Evolutionary conservation across 768 basidiomycete genomes (phyloP), one percentile per base, ranked within the genome.

Genomic region (Serpula lacrymans): DNA sequence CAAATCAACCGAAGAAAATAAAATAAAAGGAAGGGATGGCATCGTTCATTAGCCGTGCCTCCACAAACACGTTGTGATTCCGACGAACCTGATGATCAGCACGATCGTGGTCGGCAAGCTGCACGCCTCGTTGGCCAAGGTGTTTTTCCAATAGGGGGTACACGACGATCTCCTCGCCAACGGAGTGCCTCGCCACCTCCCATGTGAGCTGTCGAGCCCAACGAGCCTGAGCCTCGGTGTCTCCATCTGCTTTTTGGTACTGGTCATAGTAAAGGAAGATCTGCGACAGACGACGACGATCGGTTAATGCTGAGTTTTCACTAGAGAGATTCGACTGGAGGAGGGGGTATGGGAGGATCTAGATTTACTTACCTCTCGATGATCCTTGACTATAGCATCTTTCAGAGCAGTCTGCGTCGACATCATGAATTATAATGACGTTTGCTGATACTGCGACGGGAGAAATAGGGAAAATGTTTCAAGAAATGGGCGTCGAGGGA

Each of bases 81-180:
- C 4, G n/a, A n/a, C n/a, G n/a, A 42, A 78, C 78, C 57, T 72
- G 69, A 48, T 84, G 82, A 25, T 82, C 78, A 13, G 52, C 64
- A 10, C 78, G 67, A 52, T 83, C 81, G 22, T 74, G 60, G 44
- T 78, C 70, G 0, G 80, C 72, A 13, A 82, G 68, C 31, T 69
- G 39, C 34, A 56, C 54, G 4, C 80, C 82, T 46, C 74, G 51
- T 2, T 60, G 59, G 5, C 80, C 80, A 40, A 82, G 70, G 39
- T 74, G 64, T 43, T 70, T 64, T 50, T 81, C 78, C 67, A 81
- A 72, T 33, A 80, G 65, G 12, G 80, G 80, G 48, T 82, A 82
- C 1, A 81, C 73, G 26, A 83, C 65, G 27, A 82, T 70, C 54
- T 84, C 81, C 53, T 82, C 80, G 11, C 72, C 77, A 5, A 75